Evolutionary conservation across 176 grass and related monocot genomes (phyloP).

Genomic region (Hsuehochloa calcarea): DNA sequence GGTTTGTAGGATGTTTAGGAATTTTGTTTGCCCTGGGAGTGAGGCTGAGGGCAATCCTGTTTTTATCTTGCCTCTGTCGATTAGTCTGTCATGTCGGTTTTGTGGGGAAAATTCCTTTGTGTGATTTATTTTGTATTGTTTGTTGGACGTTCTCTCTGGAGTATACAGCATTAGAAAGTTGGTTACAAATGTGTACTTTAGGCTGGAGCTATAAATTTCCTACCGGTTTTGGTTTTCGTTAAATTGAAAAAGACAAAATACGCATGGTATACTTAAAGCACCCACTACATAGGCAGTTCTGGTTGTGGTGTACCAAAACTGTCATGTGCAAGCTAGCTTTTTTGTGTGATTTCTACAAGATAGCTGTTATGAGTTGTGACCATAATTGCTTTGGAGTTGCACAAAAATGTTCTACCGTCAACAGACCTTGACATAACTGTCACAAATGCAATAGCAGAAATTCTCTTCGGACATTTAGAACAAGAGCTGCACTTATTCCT

Average conservation of each 20-base stretch:
- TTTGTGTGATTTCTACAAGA: neutral
- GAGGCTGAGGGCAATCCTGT: neutral
- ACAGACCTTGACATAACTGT: neutral
- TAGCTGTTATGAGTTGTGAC: neutral
- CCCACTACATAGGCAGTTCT: neutral
- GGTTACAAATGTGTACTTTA: neutral
- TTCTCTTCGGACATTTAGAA: neutral
- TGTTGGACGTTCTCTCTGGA: neutral
- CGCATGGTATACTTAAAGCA: neutral
- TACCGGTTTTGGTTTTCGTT: neutral
- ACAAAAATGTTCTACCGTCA: neutral
- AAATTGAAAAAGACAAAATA: neutral
- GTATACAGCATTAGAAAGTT: neutral
- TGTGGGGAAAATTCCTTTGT: neutral
- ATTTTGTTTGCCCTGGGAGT: neutral
- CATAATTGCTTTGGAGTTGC: neutral
- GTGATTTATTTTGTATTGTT: neutral
- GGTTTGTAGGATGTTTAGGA: neutral
- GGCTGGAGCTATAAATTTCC: neutral
- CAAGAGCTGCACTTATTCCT: neutral
- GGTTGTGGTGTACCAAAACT: neutral
- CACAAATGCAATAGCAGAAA: neutral
- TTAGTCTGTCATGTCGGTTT: neutral
- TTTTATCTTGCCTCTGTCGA: neutral
- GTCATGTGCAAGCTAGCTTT: neutral